phyloP scores from a whole-genome alignment of 202 grass and related monocot genomes.

The Schoenoplectus triqueter region DNA sequence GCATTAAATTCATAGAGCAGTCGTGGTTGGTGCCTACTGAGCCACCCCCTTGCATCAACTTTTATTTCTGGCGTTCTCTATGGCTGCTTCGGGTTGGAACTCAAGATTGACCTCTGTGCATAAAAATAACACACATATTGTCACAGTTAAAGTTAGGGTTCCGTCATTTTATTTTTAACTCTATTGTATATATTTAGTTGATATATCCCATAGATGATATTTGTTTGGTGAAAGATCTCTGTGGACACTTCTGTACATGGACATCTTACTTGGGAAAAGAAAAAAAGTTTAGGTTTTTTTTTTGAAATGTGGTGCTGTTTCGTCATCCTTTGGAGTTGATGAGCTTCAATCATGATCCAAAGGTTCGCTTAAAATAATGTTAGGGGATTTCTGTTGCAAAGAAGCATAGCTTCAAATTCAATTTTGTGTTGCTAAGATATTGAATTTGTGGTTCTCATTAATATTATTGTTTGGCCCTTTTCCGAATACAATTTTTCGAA shows the following conservation, averaged over 20 bases:
- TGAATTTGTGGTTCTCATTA: background rate
- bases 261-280: background rate
- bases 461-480: background rate
- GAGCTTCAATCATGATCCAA: background rate
- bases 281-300: background rate
- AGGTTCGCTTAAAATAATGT: slow-evolving; percentile 18
- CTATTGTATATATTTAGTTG: slow-evolving; percentile 41
- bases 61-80: slow-evolving; percentile 1
- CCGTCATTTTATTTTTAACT: slow-evolving; percentile 35
- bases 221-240: slow-evolving; percentile 35
- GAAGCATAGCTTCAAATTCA: slow-evolving; percentile 14
- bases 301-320: slow-evolving; percentile 1
- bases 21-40: slow-evolving; percentile 30
- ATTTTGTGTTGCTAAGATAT: background rate
- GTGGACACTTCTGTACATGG: slow-evolving; percentile 11
- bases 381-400: background rate
- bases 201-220: slow-evolving; percentile 43
- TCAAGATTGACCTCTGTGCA: slow-evolving; percentile 37
- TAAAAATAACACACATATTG: slow-evolving; percentile 41
- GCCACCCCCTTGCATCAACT: slow-evolving; percentile 31
- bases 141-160: slow-evolving; percentile 38
- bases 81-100: slow-evolving; percentile 33
- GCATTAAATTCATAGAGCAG: slow-evolving; percentile 36
- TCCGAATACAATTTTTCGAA: background rate
- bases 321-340: slow-evolving; percentile 26